These are phyloP conservation scores for Cyberlindnera mrakii DNA, from an alignment of 805 yeast genomes.

Conservation along the genomic window DNA sequence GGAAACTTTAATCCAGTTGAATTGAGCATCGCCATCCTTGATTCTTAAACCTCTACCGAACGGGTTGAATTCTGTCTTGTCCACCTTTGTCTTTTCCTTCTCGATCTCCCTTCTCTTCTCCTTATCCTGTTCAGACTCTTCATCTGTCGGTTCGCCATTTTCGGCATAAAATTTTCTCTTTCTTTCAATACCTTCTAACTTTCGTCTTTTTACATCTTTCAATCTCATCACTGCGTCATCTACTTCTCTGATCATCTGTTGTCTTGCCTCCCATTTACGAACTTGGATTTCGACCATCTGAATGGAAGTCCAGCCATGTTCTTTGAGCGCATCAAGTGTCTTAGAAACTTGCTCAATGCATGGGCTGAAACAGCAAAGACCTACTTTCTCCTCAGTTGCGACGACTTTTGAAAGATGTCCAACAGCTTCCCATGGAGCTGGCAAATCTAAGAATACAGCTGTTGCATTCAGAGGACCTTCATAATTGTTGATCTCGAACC, in stretches of 20 bases:
- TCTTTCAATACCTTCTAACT: constrained; percentile 57
- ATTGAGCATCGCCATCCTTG: constrained; percentile 79
- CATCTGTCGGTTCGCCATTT: constrained; percentile 18
- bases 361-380: constrained; percentile 93
- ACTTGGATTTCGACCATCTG: constrained; percentile 92
- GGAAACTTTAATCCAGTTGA: constrained; percentile 79
- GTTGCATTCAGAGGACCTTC: constrained; percentile 49
- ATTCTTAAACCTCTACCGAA: constrained; percentile 87
- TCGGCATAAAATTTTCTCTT: constrained; percentile 31
- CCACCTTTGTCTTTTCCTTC: constrained; percentile 24
- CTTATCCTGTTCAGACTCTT: constrained; percentile 19
- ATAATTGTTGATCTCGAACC: constrained; percentile 52
- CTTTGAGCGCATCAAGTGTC: constrained; percentile 69
- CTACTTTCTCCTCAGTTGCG: constrained; percentile 44
- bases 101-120: constrained; percentile 21
- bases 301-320: constrained; percentile 74
- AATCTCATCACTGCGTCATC: constrained; percentile 77
- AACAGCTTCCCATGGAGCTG: constrained; percentile 96
- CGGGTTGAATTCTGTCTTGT: constrained; percentile 68
- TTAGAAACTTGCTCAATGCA: constrained; percentile 95
- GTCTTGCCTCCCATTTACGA: constrained; percentile 82
- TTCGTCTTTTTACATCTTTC: constrained; percentile 71
- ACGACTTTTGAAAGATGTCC: constrained; percentile 60
- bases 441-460: constrained; percentile 82
- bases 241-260: constrained; percentile 76